phyloP scores from a whole-genome alignment of 1,139 yeast genomes.

The Trichomonascaceae sp. region DNA sequence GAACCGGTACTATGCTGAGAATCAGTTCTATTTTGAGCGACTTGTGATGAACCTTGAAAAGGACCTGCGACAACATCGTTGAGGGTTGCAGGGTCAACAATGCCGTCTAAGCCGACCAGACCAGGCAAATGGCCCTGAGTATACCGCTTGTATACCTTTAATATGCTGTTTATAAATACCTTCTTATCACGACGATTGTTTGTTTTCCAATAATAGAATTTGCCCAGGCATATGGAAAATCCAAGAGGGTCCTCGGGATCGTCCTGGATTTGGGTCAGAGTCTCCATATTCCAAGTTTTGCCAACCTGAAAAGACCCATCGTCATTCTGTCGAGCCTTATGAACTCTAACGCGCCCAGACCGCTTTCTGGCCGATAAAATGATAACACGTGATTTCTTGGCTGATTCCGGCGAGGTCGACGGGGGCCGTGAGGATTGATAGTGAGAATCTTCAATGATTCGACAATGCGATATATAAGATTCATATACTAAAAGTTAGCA shows the following conservation, averaged over 20 bases:
- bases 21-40: neutral
- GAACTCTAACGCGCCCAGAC: conserved; percentile 64
- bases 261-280: conserved; percentile 52
- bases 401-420: conserved; percentile 22
- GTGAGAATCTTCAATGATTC: conserved; percentile 35
- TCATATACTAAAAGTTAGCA: conserved; percentile 30
- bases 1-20: neutral
- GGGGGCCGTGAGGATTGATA: conserved; percentile 27
- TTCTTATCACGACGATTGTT: conserved; percentile 61
- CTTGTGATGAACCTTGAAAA: neutral
- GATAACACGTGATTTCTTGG: conserved; percentile 30
- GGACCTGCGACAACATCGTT: neutral
- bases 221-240: conserved; percentile 58
- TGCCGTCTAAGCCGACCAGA: conserved; percentile 38
- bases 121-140: conserved; percentile 64
- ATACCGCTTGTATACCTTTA: conserved; percentile 60
- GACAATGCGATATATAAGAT: conserved; percentile 53
- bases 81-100: conserved; percentile 6
- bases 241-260: conserved; percentile 39
- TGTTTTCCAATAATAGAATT: conserved; percentile 82
- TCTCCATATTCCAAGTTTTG: conserved; percentile 85
- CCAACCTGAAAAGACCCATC: conserved; percentile 83
- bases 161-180: conserved; percentile 57
- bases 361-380: conserved; percentile 43
- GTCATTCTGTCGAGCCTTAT: conserved; percentile 78